phyloP scores from a whole-genome alignment of 495 filamentous ascomycete species.

The Podospora comata region DNA sequence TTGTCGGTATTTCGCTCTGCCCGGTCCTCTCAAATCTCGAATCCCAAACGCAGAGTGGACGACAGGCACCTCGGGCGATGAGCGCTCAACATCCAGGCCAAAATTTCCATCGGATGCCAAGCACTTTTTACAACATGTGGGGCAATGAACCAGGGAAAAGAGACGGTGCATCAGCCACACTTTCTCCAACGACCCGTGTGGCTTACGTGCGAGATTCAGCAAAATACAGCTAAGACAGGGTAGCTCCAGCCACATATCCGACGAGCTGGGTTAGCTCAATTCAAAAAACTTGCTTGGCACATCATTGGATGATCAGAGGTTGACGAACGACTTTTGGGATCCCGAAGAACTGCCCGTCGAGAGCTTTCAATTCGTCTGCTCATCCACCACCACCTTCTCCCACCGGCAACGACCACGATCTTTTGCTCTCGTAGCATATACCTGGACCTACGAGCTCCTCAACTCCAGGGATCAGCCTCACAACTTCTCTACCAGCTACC shows the following conservation, averaged over 20 bases:
- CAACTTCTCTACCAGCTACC: not conserved
- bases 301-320: constrained; percentile 29
- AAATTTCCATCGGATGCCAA: constrained; percentile 6
- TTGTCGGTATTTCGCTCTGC: not conserved
- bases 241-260: not conserved
- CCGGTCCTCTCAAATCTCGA: constrained; percentile 4
- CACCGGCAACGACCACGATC: constrained; percentile 1
- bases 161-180: constrained; percentile 14
- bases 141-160: not conserved
- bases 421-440: not conserved
- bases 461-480: not conserved
- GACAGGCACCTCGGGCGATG: constrained; percentile 3
- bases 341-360: constrained; percentile 9
- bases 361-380: constrained; percentile 14
- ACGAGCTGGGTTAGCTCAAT: constrained; percentile 4
- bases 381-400: constrained; percentile 5
- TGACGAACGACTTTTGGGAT: constrained; percentile 15
- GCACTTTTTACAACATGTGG: constrained; percentile 1
- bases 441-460: not conserved
- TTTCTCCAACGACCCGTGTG: constrained; percentile 2
- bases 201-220: constrained; percentile 6
- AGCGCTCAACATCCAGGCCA: not conserved
- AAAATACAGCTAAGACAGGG: no score
- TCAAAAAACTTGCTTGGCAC: constrained; percentile 26
- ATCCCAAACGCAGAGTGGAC: not conserved